Evolutionary conservation across 768 basidiomycete species (phyloP), one percentile per base, ranked within the genome.

Genomic region (Lentinus brumalis): DNA sequence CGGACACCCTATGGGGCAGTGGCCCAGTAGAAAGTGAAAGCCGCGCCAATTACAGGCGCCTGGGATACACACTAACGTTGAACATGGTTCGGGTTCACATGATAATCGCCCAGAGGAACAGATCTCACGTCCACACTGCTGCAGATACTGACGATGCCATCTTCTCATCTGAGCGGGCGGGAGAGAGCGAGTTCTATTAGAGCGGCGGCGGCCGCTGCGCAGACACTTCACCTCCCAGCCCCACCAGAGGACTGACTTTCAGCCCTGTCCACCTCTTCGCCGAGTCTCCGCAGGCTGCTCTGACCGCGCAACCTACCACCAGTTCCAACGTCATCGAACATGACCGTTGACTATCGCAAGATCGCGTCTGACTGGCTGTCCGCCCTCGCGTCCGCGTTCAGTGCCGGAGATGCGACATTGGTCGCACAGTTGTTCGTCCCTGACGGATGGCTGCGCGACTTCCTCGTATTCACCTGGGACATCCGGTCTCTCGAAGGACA

Each of bases 401-500:
- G 53, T 18, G 42, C 66, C 29, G 64, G 56, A 1, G 68, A 77
- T 50, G 54, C 66, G 4, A 57, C 67, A 5, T 69, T 60, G 4
- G 61, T 73, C 6, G 61, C 62, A 0, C 60, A 69, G 11, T 56
- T 57, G 10, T 76, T 81, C 65, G 70, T 73, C 2, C 67, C 73
- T 0, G 57, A 69, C 39, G 79, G 79, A 10, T 80, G 73, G 71
- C 71, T 80, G 35, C 71, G 78, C 7, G 80, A 83, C 62, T 53
- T 78, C 35, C 74, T 82, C 50, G 70, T 74, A 12, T 78, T 83
- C 64, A 75, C 74, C 1, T 82, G 80, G 81, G 72, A 78, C 62
- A 72, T 71, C 35, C 76, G 78, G 29, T 65, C 78, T 2, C 70
- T 80, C 8, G 61, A 68, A 21, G 77, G 77, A 4, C 69, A 45